Conservation (phyloP, 306 rosid genomes). For the Lathyrus oleraceus region DNA sequence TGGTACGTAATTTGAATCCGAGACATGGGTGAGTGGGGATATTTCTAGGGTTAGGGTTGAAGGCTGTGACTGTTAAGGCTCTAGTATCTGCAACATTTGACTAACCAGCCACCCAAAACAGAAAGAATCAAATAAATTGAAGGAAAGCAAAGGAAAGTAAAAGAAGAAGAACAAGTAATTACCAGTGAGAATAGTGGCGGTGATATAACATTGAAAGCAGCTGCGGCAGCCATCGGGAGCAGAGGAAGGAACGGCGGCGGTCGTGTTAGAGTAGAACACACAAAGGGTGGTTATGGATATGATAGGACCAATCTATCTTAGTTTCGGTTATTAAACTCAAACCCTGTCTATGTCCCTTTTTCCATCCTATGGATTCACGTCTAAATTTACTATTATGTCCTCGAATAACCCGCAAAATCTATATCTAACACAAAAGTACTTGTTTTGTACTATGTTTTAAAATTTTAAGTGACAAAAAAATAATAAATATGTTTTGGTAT, state of each 20-base stretch:
- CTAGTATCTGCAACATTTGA: constrained; percentile 24
- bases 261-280: no score
- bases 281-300: no score
- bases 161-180: neutral
- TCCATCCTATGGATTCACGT: neutral
- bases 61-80: neutral
- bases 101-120: constrained; percentile 21
- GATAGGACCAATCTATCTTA: neutral
- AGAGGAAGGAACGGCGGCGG: no score
- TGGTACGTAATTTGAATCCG: no score
- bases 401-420: no score
- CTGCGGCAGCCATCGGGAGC: neutral
- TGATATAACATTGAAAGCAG: constrained; percentile 14
- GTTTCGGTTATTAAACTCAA: neutral
- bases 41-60: constrained; percentile 18
- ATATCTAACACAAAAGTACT: no score
- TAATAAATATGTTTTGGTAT: no score
- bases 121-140: neutral
- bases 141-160: neutral
- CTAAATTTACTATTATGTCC: neutral
- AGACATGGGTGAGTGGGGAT: no score
- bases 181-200: constrained; percentile 28
- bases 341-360: neutral
- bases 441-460: no score
- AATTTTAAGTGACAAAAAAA: no score